These are phyloP conservation scores for Chrysoporthe cubensis DNA, from an alignment of 2,329 filamentous ascomycete genomes.

Conservation along the genomic window DNA sequence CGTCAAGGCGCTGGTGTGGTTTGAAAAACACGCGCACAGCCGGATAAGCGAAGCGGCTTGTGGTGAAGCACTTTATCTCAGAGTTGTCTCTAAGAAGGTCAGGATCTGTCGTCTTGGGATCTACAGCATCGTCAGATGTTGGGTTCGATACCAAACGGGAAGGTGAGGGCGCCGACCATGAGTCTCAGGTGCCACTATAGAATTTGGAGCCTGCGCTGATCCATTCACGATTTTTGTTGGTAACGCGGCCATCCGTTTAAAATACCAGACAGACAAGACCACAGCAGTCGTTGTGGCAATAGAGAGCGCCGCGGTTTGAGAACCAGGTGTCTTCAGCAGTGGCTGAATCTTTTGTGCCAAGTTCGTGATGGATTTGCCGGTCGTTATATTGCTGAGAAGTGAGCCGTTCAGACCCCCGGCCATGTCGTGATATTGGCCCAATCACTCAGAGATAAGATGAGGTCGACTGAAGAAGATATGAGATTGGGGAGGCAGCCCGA, in stretches of 20 bases:
- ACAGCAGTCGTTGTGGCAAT: constrained; percentile 17
- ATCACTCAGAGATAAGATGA: background rate
- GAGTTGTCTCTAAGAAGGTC: constrained; percentile 80
- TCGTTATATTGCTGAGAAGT: constrained; percentile 15
- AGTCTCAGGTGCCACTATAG: background rate
- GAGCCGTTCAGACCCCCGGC: constrained; percentile 17
- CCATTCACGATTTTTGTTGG: background rate
- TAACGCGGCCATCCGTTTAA: constrained; percentile 24
- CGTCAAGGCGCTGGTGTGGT: constrained; percentile 78
- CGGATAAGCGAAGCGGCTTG: constrained; percentile 70
- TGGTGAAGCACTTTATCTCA: constrained; percentile 71
- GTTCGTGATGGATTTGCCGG: constrained; percentile 17
- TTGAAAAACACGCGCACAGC: constrained; percentile 82
- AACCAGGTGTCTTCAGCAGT: constrained; percentile 1
- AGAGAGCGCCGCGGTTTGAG: constrained; percentile 10
- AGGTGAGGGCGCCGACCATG: constrained; percentile 14
- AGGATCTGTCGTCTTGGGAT: constrained; percentile 67
- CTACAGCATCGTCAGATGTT: constrained; percentile 27
- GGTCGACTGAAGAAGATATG: background rate
- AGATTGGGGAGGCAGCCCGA: constrained; percentile 4
- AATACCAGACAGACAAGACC: constrained; percentile 20
- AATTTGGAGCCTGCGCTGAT: constrained; percentile 9
- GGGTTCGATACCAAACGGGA: background rate
- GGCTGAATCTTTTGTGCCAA: constrained; percentile 17
- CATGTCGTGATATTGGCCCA: constrained; percentile 15